phyloP scores from a whole-genome alignment of 768 basidiomycete species.

The Boletus rubroflammeus region DNA sequence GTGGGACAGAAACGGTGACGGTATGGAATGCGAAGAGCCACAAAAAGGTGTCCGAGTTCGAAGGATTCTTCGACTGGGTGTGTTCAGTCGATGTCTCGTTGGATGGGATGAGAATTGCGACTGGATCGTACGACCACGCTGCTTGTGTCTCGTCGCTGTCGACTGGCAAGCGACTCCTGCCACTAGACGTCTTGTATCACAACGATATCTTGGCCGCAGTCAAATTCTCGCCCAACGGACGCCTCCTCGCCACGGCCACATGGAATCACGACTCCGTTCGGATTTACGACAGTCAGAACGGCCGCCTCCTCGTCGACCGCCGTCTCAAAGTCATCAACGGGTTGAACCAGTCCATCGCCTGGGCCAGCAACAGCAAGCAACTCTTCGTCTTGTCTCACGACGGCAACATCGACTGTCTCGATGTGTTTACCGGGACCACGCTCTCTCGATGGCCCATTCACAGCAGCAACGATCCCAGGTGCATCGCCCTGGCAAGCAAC shows the following conservation, averaged over 20 bases:
- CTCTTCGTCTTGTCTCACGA: not conserved
- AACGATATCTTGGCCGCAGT: not conserved
- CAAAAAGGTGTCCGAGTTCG: not conserved
- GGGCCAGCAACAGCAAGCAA: not conserved
- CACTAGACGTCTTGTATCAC: not conserved
- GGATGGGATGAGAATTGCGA: constrained; percentile 1
- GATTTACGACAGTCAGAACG: not conserved
- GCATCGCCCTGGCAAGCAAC: not conserved
- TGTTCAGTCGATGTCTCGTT: not conserved
- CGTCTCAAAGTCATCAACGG: not conserved
- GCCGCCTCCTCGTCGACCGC: not conserved
- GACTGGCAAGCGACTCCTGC: not conserved
- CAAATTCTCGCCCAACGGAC: constrained; percentile 12
- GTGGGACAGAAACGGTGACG: not conserved
- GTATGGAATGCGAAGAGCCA: not conserved
- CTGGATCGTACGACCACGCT: not conserved
- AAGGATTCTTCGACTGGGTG: not conserved
- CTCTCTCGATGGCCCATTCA: not conserved
- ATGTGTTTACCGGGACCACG: not conserved
- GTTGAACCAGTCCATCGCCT: not conserved
- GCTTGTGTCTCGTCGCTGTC: constrained; percentile 7
- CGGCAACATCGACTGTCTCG: not conserved
- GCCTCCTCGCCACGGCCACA: not conserved
- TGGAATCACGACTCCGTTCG: not conserved
- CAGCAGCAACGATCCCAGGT: not conserved